phyloP scores from a whole-genome alignment of 805 yeast genomes.

The Candida xyloterini region DNA sequence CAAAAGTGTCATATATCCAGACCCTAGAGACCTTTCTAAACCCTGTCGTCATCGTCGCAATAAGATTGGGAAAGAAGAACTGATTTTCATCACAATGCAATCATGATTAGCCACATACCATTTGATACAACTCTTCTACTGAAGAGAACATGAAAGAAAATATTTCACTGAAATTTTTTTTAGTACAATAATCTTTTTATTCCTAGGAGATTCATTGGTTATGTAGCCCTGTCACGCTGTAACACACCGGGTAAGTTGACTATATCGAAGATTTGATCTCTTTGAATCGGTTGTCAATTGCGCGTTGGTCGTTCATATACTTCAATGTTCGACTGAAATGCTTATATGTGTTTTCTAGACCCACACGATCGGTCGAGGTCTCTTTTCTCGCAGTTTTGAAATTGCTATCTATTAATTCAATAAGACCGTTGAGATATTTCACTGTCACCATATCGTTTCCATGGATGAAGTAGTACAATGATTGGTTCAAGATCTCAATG shows the following conservation, averaged over 20 bases:
- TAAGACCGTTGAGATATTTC: slow-evolving; percentile 78
- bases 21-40: slow-evolving; percentile 45
- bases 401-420: slow-evolving; percentile 74
- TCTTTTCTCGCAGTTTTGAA: slow-evolving; percentile 36
- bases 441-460: slow-evolving; percentile 70
- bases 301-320: slow-evolving; percentile 67
- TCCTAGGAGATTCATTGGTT: slow-evolving; percentile 3
- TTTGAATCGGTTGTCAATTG: slow-evolving; percentile 64
- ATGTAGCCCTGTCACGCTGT: slow-evolving; percentile 8
- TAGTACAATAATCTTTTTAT: slow-evolving; percentile 7
- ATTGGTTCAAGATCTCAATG: slow-evolving; percentile 84
- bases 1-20: slow-evolving; percentile 26
- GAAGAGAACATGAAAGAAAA: slow-evolving; percentile 9
- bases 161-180: slow-evolving; percentile 6
- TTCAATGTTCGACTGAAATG: slow-evolving; percentile 71
- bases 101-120: slow-evolving; percentile 12
- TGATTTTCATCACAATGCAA: slow-evolving; percentile 33
- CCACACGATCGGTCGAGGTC: slow-evolving; percentile 17
- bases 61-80: slow-evolving; percentile 91
- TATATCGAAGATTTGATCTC: slow-evolving; percentile 35
- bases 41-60: slow-evolving; percentile 93
- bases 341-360: slow-evolving; percentile 38
- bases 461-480: slow-evolving; percentile 79
- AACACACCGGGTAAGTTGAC: slow-evolving; percentile 6
- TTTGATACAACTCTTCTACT: slow-evolving; percentile 15